Percentiles rank a stretch among this genome's conserved stretches.
Conservation (phyloP, 164 flowering plant species). For the Chimonanthus salicifolius region DNA sequence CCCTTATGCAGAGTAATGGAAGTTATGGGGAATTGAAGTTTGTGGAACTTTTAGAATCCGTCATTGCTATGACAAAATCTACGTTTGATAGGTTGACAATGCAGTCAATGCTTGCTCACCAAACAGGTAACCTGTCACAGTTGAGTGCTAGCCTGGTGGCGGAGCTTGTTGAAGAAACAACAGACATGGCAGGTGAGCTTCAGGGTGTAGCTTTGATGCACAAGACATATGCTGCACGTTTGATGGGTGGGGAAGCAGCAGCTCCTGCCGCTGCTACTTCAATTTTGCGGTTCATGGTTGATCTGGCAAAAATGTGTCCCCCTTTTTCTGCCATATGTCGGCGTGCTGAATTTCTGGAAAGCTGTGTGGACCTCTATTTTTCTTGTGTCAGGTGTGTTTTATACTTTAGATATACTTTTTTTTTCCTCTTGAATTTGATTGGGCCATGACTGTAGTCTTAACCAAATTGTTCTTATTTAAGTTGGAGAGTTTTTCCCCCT, state of each 20-base stretch:
- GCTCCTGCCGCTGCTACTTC: constrained; percentile 99
- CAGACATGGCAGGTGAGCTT: constrained; percentile 86
- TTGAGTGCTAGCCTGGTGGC: constrained; percentile 71
- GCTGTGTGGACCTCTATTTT: constrained; percentile 89
- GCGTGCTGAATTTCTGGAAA: constrained; percentile 82
- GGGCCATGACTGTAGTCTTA: neutral
- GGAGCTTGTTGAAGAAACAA: constrained; percentile 74
- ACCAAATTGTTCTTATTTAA: no score
- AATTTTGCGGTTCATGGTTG: constrained; percentile 94
- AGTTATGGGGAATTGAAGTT: constrained; percentile 68
- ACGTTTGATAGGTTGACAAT: constrained; percentile 82
- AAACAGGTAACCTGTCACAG: constrained; percentile 86
- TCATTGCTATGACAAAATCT: constrained; percentile 89
- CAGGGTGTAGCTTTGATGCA: constrained; percentile 99
- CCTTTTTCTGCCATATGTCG: constrained; percentile 79
- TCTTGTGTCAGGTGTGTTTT: constrained; percentile 80
- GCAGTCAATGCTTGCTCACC: constrained; percentile 84
- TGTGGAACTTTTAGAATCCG: constrained; percentile 83
- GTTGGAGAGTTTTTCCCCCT: neutral
- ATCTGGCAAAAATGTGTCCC: constrained; percentile 93
- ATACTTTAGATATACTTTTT: neutral
- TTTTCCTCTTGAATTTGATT: neutral
- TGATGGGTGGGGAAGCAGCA: constrained; percentile 99
- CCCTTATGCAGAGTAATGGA: constrained; percentile 88
- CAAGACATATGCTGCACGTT: constrained; percentile 97